Evolutionary conservation across 345 rosid species (phyloP), one percentile per base, ranked within the genome.

Genomic region (Pistacia vera): DNA sequence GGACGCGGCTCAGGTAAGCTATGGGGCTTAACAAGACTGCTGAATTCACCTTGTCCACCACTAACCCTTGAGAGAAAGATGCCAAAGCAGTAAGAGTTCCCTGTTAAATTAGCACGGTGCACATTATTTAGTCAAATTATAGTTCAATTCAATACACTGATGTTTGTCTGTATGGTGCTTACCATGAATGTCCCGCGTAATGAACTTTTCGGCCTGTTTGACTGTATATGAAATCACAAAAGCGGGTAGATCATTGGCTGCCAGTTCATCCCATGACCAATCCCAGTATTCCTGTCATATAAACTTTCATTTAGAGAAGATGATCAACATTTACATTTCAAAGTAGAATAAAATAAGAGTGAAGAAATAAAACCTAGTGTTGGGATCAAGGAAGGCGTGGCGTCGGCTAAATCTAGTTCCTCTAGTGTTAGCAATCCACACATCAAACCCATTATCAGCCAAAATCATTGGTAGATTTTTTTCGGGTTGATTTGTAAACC

Each of bases 231-330:
- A 82, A 85, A 46, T 88, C 88, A 92, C 86, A 83, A 92, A 66
- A 25, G 25, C 95, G 4, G 98, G 98, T 7, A 92, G 80, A 74
- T 96, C 99, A 63, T 38, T 88, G 18, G 72, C 68, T 38, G 88
- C 97, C 8, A 93, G 79, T 68, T 96, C 97, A 80, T 96, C 99
- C 98, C 98, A 93, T 13, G 97, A 86, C 99, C 98, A 93, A 62
- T 93, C 72, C 98, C 99, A 96, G 54, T 82, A 96, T 16, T 74
- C 89, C 98, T 96, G 87, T 38, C 74, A 68, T 2, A 3, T 28
- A 16, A 52, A 25, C 25, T 25, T 4, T 11, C 2, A 52, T 7
- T 52, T 12, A 52, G 56, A 52, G 56, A 52, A 52, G 56, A 52
- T 16, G 56, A 25, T 0, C 25, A 25, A 25, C 25, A 25, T 25